Evolutionary conservation across 768 basidiomycete genomes (phyloP), one percentile per base, ranked within the genome.

Genomic region (Trametes meyenii): DNA sequence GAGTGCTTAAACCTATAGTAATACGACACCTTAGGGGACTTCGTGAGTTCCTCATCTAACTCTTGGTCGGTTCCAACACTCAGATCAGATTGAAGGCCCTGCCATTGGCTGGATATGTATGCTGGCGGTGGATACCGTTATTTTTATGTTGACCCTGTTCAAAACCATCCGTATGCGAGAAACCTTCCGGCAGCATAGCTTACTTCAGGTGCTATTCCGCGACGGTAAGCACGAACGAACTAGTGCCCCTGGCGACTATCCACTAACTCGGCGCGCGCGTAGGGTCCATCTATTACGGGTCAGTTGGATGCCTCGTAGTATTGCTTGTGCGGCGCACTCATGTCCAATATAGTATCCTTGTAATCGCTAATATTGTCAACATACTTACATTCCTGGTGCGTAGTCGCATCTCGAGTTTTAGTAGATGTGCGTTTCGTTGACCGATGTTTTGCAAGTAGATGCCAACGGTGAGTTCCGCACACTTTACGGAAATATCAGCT

Each of bases 271-370:
- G 5, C 29, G 2, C 12, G 29, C 5, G 4, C 23, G 11, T 40
- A 55, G 53, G 60, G 11, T 52, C 60, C 10, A 19, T 61, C 5
- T 61, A 61, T 38, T 55, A 49, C 23, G 46, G 29, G 60, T 61
- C 7, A 0, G 58, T 46, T 21, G 7, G 19, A 4, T n/a, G 12
- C 6, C 29, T 13, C 14, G 16, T 29, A 50, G 26, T 29, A 14
- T n/a, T n/a, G n/a, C 33, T 17, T 35, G 50, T 19, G 17, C 2
- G 11, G 10, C 19, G 21, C 14, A 24, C 11, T 46, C 3, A 46
- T 23, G 21, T 11, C 5, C 16, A 3, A 8, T 35, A 1, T 14
- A 61, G 60, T 10, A 42, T 55, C 13, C 19, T 61, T 12, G 24
- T 36, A 12, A 21, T 43, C 5, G 36, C 29, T 2, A 29, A 33